Base-by-base conservation (phyloP, 1,284 basidiomycete species). In the Trametes sp. region DNA sequence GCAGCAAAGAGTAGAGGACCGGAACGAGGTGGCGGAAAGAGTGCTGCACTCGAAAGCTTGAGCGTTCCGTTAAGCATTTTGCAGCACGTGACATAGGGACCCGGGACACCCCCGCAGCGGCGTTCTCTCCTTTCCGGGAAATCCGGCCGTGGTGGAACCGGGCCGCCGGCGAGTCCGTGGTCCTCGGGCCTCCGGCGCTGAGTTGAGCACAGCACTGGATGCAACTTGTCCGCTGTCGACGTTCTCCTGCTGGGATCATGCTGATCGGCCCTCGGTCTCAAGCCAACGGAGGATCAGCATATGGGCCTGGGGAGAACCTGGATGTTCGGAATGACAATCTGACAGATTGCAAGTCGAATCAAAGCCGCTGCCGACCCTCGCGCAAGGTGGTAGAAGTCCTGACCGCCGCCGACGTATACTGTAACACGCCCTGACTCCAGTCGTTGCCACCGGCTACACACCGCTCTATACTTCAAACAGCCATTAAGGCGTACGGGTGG, bases 401-500 rank as follows among this genome's bases (percentile, higher is more conserved):
- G 28, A 5, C 6, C n/a, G 24, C 38, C 38, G 31, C 54, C 23
- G 42, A 42, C 14, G 11, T 11, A 11, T 11, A n/a, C 46, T 19
- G 26, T 24, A n/a, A 31, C 8, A 28, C 8, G 16, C 29, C 8
- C 29, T n/a, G 29, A 33, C 26, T 21, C 24, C 45, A 28, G 38
- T 26, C 26, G 24, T 24, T 51, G 49, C 33, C 49, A 51, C 10
- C 29, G 31, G 21, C 35, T n/a, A 8, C 24, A 54, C 51, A 59
- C 58, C 19, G 58, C 58, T 52, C 41, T 41, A 26, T 29, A n/a
- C n/a, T 33, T 49, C 51, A 33, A 52, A 59, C 58, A 54, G 42
- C 21, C 6, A 52, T 31, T 49, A 48, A 14, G 7, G 51, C 36
- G 52, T 29, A 31, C 44, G 51, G 36, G 26, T 60, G 45, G 13